Evolutionary conservation across 495 filamentous ascomycete species (phyloP).

Genomic region (Aspergillus leporis): DNA sequence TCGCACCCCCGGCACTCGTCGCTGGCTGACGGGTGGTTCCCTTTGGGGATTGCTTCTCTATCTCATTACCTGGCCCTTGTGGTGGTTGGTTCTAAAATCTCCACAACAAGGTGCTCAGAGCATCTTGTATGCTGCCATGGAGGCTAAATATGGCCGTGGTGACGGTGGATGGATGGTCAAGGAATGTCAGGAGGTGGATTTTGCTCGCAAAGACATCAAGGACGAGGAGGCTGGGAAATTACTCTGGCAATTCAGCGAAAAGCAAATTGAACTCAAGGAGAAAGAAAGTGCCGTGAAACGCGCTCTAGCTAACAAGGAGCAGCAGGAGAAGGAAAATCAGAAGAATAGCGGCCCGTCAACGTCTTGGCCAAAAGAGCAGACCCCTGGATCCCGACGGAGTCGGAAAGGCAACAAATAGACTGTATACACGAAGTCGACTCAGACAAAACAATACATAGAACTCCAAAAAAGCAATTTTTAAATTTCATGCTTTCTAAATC

Average conservation of each 20-base stretch:
- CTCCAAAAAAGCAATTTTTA: neutral
- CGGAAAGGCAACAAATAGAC: conserved; percentile 34
- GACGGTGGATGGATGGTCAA: conserved; percentile 76
- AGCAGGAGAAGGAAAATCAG: conserved; percentile 50
- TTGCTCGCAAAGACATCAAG: conserved; percentile 68
- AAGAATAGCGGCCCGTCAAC: conserved; percentile 39
- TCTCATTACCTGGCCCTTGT: conserved; percentile 71
- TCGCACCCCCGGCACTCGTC: conserved; percentile 81
- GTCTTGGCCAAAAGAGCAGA: conserved; percentile 32
- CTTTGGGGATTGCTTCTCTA: conserved; percentile 82
- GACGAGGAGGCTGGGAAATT: conserved; percentile 77
- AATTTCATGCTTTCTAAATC: neutral
- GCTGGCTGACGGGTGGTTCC: conserved; percentile 82
- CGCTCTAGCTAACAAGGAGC: conserved; percentile 67
- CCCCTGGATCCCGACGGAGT: conserved; percentile 45
- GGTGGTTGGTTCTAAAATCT: conserved; percentile 88
- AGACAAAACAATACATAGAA: neutral
- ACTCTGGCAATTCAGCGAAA: conserved; percentile 87
- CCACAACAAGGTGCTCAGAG: conserved; percentile 81
- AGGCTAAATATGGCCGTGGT: conserved; percentile 61
- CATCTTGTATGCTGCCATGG: conserved; percentile 83
- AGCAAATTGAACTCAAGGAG: conserved; percentile 78
- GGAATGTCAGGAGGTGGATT: conserved; percentile 79
- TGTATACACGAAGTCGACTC: neutral
- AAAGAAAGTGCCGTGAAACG: conserved; percentile 72